Percentiles rank a stretch among this genome's conserved stretches.
Evolutionary conservation across 139 green algal species (phyloP).

Genomic region (Zygnema circumcarinatum): DNA sequence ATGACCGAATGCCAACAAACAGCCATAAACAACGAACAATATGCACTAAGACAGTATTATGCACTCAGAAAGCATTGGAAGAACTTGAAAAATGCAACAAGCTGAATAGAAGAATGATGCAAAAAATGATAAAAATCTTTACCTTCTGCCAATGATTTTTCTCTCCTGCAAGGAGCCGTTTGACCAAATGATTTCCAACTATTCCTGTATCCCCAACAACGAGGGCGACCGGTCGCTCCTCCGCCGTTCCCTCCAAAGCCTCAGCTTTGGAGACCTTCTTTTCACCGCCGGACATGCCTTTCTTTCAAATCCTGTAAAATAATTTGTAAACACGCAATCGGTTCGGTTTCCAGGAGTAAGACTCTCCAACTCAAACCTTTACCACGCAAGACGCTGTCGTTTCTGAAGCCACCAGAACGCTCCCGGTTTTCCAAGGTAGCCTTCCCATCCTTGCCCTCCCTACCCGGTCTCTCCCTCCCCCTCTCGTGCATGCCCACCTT

Average conservation of each 20-base stretch:
- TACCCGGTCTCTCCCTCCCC: no score
- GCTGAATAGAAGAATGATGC: no score
- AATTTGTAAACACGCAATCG: no score
- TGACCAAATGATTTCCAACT: conserved; percentile 8
- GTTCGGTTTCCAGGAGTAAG: no score
- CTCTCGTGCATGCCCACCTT: no score
- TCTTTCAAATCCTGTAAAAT: no score
- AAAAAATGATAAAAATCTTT: neutral
- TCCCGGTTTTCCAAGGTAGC: no score
- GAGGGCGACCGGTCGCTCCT: neutral
- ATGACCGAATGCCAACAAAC: neutral
- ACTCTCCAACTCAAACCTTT: no score
- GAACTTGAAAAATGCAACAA: no score
- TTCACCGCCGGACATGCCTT: neutral
- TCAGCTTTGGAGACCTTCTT: neutral
- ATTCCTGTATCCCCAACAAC: conserved; percentile 17
- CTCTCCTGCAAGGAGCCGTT: neutral
- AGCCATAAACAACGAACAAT: neutral
- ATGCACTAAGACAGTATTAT: neutral
- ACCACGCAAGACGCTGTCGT: no score
- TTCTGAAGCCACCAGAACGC: no score
- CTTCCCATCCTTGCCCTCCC: no score
- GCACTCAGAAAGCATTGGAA: neutral
- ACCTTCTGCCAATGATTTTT: neutral
- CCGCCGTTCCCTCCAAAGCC: neutral